Evolutionary conservation across 2,329 filamentous ascomycete species (phyloP), one percentile per base, ranked within the genome.

Genomic region (Cryphonectria naterciae): DNA sequence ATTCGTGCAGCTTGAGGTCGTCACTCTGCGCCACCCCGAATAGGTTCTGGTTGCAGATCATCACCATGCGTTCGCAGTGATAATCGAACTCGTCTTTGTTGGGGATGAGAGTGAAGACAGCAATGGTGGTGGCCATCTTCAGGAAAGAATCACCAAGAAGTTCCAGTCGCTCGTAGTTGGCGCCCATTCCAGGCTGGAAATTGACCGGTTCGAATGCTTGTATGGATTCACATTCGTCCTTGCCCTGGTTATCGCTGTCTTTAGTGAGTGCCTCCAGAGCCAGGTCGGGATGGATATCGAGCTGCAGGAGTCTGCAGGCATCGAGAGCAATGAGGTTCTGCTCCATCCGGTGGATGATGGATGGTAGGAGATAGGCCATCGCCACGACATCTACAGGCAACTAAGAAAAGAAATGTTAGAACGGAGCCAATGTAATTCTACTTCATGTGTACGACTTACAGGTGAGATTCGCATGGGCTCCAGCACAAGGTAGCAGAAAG

Each of bases 121-220:
- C 91, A 68, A 99, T 94, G 0, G 95, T 95, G 0, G 95, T 98
- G 15, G 93, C 93, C 91, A 98, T 95, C 81, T 99, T 99, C 71
- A 99, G 85, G 77, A 98, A 97, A 46, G 92, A 93, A 79, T 99
- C 96, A 0, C 96, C 96, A 2, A 98, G 85, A 72, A 98, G 97
- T 77, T 99, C 96, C 0, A 98, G 86, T 17, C 96, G 89, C 79
- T 99, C 96, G 76, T 99, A 99, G 75, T 98, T 98, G 54, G 91
- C 91, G 1, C 94, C 94, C 94, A 97, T 97, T 2, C 94, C 95
- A 64, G 87, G 84, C 75, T 94, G 92, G 63, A 95, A 90, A 75
- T 94, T 93, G 67, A 93, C 81, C 54, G 92, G 88, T 70, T 91
- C 86, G 13, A 60, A 70, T 2, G 37, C 13, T 46, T 87, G 83